Evolutionary conservation across 2,329 filamentous ascomycete species (phyloP).

Genomic region (Macroventuria anomochaeta): DNA sequence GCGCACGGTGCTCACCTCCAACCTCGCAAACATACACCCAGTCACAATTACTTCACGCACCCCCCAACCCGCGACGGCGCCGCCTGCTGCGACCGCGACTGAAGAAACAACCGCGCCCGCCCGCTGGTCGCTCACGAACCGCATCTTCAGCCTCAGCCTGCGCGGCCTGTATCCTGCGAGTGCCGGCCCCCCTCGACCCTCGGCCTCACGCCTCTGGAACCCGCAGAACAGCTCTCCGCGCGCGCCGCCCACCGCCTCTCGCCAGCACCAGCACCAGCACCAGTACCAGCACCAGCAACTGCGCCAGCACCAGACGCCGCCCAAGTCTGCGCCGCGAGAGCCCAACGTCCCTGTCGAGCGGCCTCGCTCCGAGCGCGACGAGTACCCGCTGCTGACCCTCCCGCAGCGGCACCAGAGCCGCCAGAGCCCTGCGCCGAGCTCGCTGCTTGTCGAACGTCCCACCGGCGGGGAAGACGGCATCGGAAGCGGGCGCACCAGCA

Average conservation of each 20-base stretch:
- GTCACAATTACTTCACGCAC: slow-evolving; percentile 38
- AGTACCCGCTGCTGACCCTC: slow-evolving; percentile 63
- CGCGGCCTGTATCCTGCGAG: slow-evolving; percentile 27
- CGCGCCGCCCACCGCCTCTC: slow-evolving; percentile 40
- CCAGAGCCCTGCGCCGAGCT: slow-evolving; percentile 51
- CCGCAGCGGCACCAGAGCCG: slow-evolving; percentile 62
- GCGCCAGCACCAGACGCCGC: slow-evolving; percentile 17
- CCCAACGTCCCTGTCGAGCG: slow-evolving; percentile 56
- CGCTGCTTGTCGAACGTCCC: slow-evolving; percentile 48
- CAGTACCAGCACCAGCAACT: slow-evolving; percentile 33
- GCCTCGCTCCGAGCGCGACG: slow-evolving; percentile 52
- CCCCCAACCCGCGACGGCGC: slow-evolving; percentile 32
- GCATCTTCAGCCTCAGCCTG: slow-evolving; percentile 49
- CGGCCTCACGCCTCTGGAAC: slow-evolving; percentile 64
- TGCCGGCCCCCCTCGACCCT: slow-evolving; percentile 40
- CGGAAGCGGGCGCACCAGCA: slow-evolving; percentile 57
- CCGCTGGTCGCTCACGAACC: slow-evolving; percentile 52
- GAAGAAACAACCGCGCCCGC: slow-evolving; percentile 20
- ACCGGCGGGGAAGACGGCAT: slow-evolving; percentile 49
- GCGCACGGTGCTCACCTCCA: slow-evolving; percentile 21
- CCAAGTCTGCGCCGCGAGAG: slow-evolving; percentile 19
- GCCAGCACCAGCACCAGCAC: slow-evolving; percentile 31
- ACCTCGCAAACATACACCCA: slow-evolving; percentile 21
- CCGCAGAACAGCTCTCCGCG: slow-evolving; percentile 67
- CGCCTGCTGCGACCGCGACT: slow-evolving; percentile 25